phyloP scores from a whole-genome alignment of 176 grass and related monocot species.

The Triticum monococcum region DNA sequence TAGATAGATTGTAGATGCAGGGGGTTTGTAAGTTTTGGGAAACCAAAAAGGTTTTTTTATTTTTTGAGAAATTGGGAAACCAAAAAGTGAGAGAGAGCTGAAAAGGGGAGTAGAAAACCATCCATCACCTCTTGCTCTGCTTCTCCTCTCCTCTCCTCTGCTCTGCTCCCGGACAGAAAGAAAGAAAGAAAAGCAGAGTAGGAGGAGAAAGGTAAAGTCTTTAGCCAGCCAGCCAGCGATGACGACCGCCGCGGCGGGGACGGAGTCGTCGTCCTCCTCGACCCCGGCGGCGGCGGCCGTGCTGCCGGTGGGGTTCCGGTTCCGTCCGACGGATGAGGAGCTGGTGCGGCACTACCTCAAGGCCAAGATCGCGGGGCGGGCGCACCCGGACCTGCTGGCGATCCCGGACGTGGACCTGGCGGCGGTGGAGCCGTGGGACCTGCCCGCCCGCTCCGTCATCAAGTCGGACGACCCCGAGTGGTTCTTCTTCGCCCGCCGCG shows the following conservation, averaged over 20 bases:
- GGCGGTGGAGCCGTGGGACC: constrained; percentile 64
- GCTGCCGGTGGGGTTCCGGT: constrained; percentile 65
- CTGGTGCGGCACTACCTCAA: constrained; percentile 70
- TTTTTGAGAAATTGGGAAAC: no score
- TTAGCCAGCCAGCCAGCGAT: neutral
- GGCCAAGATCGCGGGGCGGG: constrained; percentile 51
- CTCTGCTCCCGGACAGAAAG: no score
- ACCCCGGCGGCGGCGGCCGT: neutral
- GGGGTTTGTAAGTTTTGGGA: no score
- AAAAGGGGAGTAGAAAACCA: no score
- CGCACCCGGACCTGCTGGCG: constrained; percentile 36
- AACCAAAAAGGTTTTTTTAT: no score
- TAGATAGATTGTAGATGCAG: no score
- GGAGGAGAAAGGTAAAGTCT: neutral
- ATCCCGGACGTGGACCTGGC: constrained; percentile 65
- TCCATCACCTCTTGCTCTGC: no score
- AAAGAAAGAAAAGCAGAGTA: neutral
- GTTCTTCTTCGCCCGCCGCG: constrained; percentile 71
- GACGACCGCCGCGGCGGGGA: neutral
- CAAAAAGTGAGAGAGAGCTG: no score
- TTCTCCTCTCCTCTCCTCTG: no score
- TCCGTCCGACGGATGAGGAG: constrained; percentile 64
- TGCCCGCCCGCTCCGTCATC: constrained; percentile 57
- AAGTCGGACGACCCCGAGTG: constrained; percentile 60
- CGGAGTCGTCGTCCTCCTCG: neutral